Conservation (phyloP, 228 moss, liverwort and hornwort genomes). For the Sphagnum fallax region DNA sequence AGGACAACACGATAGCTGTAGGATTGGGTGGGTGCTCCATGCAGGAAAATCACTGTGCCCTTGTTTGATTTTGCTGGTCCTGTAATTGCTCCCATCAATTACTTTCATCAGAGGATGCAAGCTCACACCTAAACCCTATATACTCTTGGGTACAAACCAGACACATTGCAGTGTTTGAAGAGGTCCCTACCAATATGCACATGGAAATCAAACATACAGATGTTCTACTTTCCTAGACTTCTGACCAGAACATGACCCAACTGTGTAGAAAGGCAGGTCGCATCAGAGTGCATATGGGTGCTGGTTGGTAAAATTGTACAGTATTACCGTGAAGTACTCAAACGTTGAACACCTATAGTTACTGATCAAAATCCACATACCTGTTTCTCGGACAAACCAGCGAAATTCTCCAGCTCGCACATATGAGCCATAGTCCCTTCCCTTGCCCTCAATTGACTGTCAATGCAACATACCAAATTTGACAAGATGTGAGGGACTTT, state of each 20-base stretch:
- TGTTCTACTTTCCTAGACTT: neutral
- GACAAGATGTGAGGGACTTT: too few relatives aligned
- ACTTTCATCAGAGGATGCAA: neutral
- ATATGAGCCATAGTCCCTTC: conserved; percentile 72
- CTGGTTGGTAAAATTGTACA: too few relatives aligned
- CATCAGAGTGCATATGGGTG: too few relatives aligned
- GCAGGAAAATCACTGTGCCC: conserved; percentile 80
- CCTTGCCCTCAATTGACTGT: conserved; percentile 84
- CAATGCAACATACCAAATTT: conserved; percentile 1
- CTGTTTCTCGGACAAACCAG: conserved; percentile 95
- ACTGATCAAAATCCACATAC: conserved; percentile 9
- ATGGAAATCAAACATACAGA: too few relatives aligned
- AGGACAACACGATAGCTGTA: conserved; percentile 92
- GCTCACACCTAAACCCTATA: too few relatives aligned
- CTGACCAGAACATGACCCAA: neutral
- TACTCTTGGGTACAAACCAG: too few relatives aligned
- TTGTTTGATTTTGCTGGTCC: conserved; percentile 47
- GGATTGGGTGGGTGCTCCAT: conserved; percentile 92
- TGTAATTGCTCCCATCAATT: conserved; percentile 10
- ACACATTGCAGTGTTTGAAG: too few relatives aligned
- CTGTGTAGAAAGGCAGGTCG: too few relatives aligned
- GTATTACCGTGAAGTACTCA: too few relatives aligned
- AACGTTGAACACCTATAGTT: too few relatives aligned
- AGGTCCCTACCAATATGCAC: too few relatives aligned
- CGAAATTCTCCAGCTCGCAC: conserved; percentile 74